These are phyloP conservation scores for Papiliotrema flavescens DNA, from an alignment of 1,284 basidiomycete genomes.

Conservation along the genomic window DNA sequence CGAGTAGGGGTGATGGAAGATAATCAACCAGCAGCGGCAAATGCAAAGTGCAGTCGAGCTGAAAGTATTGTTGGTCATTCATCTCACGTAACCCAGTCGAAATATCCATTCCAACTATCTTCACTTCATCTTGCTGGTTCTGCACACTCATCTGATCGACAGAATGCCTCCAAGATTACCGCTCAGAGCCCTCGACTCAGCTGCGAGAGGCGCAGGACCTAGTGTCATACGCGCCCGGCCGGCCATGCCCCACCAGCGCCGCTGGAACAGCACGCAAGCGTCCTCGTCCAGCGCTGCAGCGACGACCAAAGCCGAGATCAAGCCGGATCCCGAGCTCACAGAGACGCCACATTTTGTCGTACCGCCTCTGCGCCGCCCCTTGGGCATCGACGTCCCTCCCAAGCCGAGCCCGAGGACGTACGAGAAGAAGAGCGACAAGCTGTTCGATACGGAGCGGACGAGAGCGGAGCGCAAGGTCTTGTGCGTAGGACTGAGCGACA, in stretches of 20 bases:
- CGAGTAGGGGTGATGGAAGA: neutral
- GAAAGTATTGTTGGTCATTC: too few relatives aligned
- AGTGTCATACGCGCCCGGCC: too few relatives aligned
- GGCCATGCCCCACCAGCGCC: too few relatives aligned
- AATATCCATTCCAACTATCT: neutral
- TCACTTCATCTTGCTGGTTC: neutral
- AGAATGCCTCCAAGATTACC: conserved; percentile 11
- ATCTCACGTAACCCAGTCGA: too few relatives aligned
- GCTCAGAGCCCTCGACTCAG: neutral
- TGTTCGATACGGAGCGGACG: conserved; percentile 68
- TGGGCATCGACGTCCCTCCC: conserved; percentile 66
- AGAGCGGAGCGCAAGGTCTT: conserved; percentile 70
- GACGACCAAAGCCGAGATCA: too few relatives aligned
- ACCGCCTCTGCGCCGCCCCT: conserved; percentile 54
- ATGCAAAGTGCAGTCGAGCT: too few relatives aligned
- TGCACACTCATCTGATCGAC: too few relatives aligned
- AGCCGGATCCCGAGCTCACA: neutral
- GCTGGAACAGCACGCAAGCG: too few relatives aligned
- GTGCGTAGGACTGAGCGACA: too few relatives aligned
- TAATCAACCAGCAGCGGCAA: neutral
- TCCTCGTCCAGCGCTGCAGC: too few relatives aligned
- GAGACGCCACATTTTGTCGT: conserved; percentile 7
- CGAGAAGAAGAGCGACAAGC: conserved; percentile 64
- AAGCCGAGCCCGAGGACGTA: conserved; percentile 59
- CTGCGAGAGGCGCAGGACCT: too few relatives aligned